Percentiles rank a stretch among this genome's conserved stretches.
Evolutionary conservation across 75 land plant genomes (phyloP).

Genomic region (Pinus tabuliformis): DNA sequence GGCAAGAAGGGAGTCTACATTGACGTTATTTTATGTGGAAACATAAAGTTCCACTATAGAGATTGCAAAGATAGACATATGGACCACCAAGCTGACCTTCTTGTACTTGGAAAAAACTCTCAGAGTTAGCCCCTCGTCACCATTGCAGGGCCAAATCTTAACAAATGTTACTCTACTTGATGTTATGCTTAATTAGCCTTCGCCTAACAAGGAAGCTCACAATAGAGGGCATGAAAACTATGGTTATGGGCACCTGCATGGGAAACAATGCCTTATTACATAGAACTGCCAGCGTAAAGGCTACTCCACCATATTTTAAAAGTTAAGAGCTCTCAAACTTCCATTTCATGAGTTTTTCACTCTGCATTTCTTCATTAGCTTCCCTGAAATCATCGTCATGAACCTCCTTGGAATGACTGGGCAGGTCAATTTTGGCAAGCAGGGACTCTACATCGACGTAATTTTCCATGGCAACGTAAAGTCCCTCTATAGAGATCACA

Average conservation of each 20-base stretch:
- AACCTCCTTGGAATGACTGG: conserved; percentile 9
- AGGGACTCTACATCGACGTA: conserved; percentile 86
- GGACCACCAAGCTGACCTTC: too few relatives aligned
- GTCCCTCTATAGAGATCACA: conserved; percentile 62
- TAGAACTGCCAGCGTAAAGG: conserved; percentile 68
- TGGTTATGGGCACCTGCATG: conserved; percentile 74
- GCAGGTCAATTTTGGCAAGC: conserved; percentile 47
- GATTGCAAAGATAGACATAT: too few relatives aligned
- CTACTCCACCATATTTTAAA: conserved; percentile 59
- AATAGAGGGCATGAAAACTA: conserved; percentile 78
- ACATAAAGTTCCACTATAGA: too few relatives aligned
- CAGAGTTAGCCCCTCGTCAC: too few relatives aligned
- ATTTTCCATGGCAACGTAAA: conserved; percentile 89
- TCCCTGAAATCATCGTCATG: neutral
- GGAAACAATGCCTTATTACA: conserved; percentile 89
- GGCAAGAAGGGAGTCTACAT: too few relatives aligned
- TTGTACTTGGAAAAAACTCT: too few relatives aligned
- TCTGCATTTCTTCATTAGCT: conserved; percentile 12
- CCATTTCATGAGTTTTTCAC: neutral
- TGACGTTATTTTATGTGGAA: too few relatives aligned
- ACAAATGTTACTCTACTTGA: conserved; percentile 2
- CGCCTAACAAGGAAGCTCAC: conserved; percentile 68
- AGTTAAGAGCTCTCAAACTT: conserved; percentile 37
- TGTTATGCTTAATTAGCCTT: conserved; percentile 24
- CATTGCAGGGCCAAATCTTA: too few relatives aligned